These are phyloP conservation scores for Takakia lepidozioides DNA, from an alignment of 225 moss, liverwort and hornwort genomes.

Conservation along the genomic window DNA sequence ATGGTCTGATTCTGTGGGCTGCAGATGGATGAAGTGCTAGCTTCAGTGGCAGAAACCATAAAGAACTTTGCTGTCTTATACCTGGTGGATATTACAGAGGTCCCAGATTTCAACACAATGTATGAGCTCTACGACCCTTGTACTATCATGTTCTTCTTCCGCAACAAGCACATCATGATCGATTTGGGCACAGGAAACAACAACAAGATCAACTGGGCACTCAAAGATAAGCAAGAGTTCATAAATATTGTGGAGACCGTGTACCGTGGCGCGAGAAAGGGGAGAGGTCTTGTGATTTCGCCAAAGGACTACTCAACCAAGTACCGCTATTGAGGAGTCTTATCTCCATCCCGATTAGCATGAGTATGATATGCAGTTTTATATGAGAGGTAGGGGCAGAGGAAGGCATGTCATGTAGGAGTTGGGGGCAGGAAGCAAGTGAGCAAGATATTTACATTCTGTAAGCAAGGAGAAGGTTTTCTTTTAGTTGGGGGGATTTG, in stretches of 20 bases:
- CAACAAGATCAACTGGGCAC: slow-evolving; percentile 98
- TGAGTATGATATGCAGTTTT: too few relatives aligned
- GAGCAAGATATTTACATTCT: too few relatives aligned
- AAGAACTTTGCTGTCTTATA: slow-evolving; percentile 97
- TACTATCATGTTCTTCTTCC: slow-evolving; percentile 99
- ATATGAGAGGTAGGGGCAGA: too few relatives aligned
- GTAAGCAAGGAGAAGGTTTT: too few relatives aligned
- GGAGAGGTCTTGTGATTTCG: slow-evolving; percentile 90
- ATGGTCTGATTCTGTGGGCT: too few relatives aligned
- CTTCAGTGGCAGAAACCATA: slow-evolving; percentile 97
- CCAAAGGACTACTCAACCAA: slow-evolving; percentile 99
- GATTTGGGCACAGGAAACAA: slow-evolving; percentile 99
- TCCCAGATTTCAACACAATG: slow-evolving; percentile 99
- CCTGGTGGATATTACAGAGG: slow-evolving; percentile 87
- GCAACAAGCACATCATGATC: slow-evolving; percentile 99
- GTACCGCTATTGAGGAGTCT: slow-evolving; percentile 75
- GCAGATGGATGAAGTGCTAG: slow-evolving; percentile 97
- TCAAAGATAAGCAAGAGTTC: slow-evolving; percentile 99
- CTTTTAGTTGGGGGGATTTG: too few relatives aligned
- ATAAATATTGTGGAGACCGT: slow-evolving; percentile 98
- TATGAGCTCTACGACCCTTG: slow-evolving; percentile 99
- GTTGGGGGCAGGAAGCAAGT: too few relatives aligned
- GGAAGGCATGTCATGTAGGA: too few relatives aligned
- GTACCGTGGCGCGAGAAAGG: slow-evolving; percentile 92
- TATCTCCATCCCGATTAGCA: too few relatives aligned